Base-by-base conservation (phyloP, 257 asterid species). In the Verbascum thapsus region DNA sequence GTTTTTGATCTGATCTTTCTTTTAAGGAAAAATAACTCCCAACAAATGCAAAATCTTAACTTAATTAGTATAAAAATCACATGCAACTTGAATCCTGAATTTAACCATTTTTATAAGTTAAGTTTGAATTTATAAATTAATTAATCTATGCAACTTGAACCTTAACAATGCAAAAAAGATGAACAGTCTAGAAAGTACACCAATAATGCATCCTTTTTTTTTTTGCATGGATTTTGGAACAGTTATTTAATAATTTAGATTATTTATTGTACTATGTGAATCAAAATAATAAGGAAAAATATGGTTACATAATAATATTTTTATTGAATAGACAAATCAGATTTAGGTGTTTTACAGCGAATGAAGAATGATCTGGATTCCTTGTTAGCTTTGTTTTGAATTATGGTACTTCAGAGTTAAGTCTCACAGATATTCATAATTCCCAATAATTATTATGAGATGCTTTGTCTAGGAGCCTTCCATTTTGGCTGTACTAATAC, bases 341-440 rank as follows among this genome's bases (percentile, higher is more conserved):
- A 67, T 63, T n/a, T 70, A 66, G 77, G n/a, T n/a, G n/a, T n/a
- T n/a, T n/a, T n/a, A n/a, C n/a, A n/a, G n/a, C n/a, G n/a, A n/a
- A n/a, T n/a, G n/a, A n/a, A n/a, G n/a, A n/a, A n/a, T n/a, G 32
- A 52, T 47, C 60, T 67, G 63, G 74, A 75, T 78, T 75, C 78
- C 64, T 55, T 50, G 32, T 26, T 38, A 49, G 34, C 67, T 40
- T 73, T 67, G 16, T 43, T 40, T 37, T 57, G 56, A 60, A 57
- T 16, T 35, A 59, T 74, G 79, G 64, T 68, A 58, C 74, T 68
- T 68, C 50, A 58, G 30, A 20, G 20, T 53, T 15, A 63, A 68
- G 78, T 53, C 61, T 47, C 32, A 52, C 23, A 9, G 3, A 11
- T 51, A 38, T 38, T 58, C 52, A 30, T 20, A 44, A 63, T 23